Evolutionary conservation across 2,329 filamentous ascomycete species (phyloP).

Genomic region (Helicocarpus griseus): DNA sequence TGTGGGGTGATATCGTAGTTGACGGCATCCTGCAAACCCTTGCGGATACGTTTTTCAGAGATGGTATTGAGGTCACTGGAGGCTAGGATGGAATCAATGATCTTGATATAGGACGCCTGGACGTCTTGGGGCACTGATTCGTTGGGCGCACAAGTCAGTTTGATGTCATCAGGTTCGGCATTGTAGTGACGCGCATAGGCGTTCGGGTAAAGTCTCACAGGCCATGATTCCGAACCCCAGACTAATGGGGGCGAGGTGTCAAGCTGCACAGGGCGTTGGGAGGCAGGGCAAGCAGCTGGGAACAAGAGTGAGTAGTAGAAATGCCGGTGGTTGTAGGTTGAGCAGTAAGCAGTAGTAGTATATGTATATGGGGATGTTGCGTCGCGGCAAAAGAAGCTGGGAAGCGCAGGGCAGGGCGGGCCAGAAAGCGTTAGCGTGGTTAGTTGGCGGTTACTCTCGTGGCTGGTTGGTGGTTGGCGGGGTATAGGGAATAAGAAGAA

Average conservation of each 20-base stretch:
- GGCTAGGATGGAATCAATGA: constrained; percentile 55
- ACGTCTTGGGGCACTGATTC: constrained; percentile 39
- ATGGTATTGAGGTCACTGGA: constrained; percentile 54
- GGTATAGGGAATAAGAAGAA: constrained; percentile 17
- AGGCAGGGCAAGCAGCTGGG: constrained; percentile 3
- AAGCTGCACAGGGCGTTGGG: not conserved
- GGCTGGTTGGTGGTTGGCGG: constrained; percentile 30
- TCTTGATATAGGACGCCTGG: constrained; percentile 43
- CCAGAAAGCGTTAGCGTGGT: constrained; percentile 11
- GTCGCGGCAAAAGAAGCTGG: constrained; percentile 3
- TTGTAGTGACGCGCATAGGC: not conserved
- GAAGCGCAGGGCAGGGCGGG: not conserved
- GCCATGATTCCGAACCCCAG: not conserved
- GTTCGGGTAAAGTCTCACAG: not conserved
- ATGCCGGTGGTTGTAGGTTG: too few species aligned
- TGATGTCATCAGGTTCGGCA: not conserved
- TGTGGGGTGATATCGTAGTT: constrained; percentile 52
- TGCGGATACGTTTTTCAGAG: constrained; percentile 56
- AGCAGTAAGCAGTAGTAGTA: too few species aligned
- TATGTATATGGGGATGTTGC: not conserved
- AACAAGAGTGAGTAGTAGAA: too few species aligned
- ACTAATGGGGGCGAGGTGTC: not conserved
- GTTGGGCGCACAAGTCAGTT: constrained; percentile 10
- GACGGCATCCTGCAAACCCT: constrained; percentile 50
- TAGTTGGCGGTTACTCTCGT: constrained; percentile 29